Base-by-base conservation (phyloP, 2,329 filamentous ascomycete species). In the Fusarium ambrosium region DNA sequence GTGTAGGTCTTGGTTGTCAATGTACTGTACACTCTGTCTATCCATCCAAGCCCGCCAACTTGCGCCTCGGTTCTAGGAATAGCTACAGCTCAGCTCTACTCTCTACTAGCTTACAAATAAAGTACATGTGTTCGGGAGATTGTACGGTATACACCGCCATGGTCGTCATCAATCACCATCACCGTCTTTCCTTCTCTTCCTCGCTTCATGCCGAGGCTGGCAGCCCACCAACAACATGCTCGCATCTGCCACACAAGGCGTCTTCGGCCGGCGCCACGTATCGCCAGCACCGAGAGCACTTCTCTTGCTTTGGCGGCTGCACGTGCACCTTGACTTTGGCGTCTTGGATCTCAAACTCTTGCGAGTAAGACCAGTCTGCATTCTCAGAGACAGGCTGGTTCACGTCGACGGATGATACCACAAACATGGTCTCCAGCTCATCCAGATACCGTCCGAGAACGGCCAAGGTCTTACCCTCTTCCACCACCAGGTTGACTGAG, bases 211-310 rank as follows among this genome's bases (percentile, higher is more conserved):
- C 66, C 53, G 61, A 70, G 48, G 51, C 58, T 51, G 75, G 53
- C 27, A 69, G 53, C 61, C 68, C 69, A 43, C 72, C 66, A 41
- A 96, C 88, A 39, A 92, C 90, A 14, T 90, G 88, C 34, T 92
- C 90, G 81, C 96, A 98, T 79, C 95, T 87, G 59, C 82, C 84
- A 82, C 96, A 98, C 20, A 97, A 84, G 43, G 85, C 82, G 20
- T 93, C 90, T 76, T 92, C 88, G 58, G 84, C 83, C n/a, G 89
- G 86, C n/a, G 93, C 92, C 27, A 93, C 88, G 82, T 94, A 97
- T 71, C 93, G 90, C 97, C 97, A 99, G 84, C 97, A 99, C 61
- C 97, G 88, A 1, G 90, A 88, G 81, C 97, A 99, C 82, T 98
- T 99, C 56, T 87, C 84, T 14, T 86, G 79, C 75, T 77, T 81